A percentile compares a stretch with the other conserved stretches of the same genome.
phyloP scores from a whole-genome alignment of 169 alveolate species.

The Neospora caninum region DNA sequence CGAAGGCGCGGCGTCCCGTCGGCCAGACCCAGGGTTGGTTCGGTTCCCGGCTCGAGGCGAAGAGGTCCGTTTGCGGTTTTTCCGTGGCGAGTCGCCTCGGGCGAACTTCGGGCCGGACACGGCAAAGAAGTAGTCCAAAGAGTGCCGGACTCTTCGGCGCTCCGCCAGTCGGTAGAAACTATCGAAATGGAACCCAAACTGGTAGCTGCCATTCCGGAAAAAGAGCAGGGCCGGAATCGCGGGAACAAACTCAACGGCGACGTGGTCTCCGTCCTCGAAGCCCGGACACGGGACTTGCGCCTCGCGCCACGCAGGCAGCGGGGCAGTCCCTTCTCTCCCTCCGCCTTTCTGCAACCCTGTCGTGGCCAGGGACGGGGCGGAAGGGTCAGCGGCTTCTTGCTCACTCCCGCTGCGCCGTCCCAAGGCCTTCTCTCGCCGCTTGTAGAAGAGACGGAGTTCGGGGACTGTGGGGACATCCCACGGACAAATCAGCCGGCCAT shows the following conservation, averaged over 20 bases:
- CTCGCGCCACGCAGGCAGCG: slow-evolving; percentile 46
- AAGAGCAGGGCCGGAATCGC: slow-evolving; percentile 80
- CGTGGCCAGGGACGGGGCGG: neutral
- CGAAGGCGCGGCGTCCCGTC: neutral
- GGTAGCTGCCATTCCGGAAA: slow-evolving; percentile 75
- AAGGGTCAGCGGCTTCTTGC: neutral
- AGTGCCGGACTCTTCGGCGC: neutral
- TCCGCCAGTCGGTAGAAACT: slow-evolving; percentile 74
- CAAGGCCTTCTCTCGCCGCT: neutral
- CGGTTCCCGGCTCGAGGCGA: no score
- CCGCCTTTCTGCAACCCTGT: neutral
- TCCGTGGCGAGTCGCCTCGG: no score
- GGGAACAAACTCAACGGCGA: slow-evolving; percentile 84
- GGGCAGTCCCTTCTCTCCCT: neutral
- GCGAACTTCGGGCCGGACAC: neutral
- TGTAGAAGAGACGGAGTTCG: slow-evolving; percentile 26
- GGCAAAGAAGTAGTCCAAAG: neutral
- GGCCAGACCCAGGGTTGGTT: no score
- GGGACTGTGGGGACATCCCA: slow-evolving; percentile 75
- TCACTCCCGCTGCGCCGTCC: neutral
- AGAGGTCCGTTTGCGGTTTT: no score
- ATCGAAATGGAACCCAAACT: slow-evolving; percentile 83
- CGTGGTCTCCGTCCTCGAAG: slow-evolving; percentile 73
- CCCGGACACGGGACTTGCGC: slow-evolving; percentile 42
- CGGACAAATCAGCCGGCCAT: slow-evolving; percentile 79